Evolutionary conservation across 2,329 filamentous ascomycete species (phyloP).

Genomic region (Zelopaecilomyces penicillatus): DNA sequence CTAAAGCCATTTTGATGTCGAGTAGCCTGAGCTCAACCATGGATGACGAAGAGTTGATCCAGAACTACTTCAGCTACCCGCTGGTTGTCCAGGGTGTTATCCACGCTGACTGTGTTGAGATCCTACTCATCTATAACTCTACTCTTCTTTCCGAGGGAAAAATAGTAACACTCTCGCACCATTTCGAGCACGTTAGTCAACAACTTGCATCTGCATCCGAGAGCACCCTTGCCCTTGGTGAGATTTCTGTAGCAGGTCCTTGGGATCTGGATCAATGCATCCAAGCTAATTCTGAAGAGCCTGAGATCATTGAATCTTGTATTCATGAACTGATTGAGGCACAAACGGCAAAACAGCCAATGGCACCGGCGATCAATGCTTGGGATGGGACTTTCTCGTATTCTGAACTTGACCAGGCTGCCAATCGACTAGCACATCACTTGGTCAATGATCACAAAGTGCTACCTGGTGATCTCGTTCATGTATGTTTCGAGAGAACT

Average conservation of each 20-base stretch:
- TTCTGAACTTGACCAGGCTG: neutral
- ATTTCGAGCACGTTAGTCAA: constrained; percentile 5
- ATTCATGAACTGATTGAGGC: neutral
- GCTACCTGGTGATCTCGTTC: too few species aligned
- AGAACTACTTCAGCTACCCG: constrained; percentile 5
- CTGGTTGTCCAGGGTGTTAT: constrained; percentile 3
- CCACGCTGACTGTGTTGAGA: neutral
- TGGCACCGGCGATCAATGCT: neutral
- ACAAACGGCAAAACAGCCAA: neutral
- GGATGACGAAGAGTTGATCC: neutral
- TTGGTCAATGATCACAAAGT: too few species aligned
- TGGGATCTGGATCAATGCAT: neutral
- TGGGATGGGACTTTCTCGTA: neutral
- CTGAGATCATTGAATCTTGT: neutral
- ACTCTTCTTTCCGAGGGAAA: neutral
- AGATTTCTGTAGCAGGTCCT: neutral
- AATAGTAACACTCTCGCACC: neutral
- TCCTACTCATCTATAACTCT: neutral
- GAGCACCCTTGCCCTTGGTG: neutral
- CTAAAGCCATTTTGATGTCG: too few species aligned
- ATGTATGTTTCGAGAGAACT: too few species aligned
- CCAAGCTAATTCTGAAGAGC: too few species aligned
- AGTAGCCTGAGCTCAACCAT: too few species aligned
- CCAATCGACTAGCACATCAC: too few species aligned
- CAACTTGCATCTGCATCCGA: neutral